Evolutionary conservation across 2,329 filamentous ascomycete species (phyloP), one percentile per base, ranked within the genome.

Genomic region (Chaetomiaceae sp.): DNA sequence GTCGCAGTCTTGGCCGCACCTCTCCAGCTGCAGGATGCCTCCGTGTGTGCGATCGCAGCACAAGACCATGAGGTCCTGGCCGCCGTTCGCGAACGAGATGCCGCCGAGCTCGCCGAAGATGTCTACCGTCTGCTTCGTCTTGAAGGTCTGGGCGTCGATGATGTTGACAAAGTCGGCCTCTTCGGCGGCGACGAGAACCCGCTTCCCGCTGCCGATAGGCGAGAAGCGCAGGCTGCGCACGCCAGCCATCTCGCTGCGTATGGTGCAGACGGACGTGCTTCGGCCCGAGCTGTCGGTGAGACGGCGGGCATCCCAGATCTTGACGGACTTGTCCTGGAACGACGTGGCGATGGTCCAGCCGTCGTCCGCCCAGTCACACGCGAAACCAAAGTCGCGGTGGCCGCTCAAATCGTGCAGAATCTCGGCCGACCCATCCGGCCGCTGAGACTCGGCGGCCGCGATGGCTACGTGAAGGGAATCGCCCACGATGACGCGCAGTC

Each of bases 291-390:
- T 73, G 45, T 73, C 67, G 36, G 67, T 72, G 82, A 84, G 87
- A 44, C 76, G 79, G 8, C 86, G 76, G 7, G 85, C 83, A 61
- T 91, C 86, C 81, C 84, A 90, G 39, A 91, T 79, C 53, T 81
- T 79, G 54, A 90, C 74, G 22, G 73, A 75, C 60, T 76, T 83
- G 62, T 91, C 86, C 63, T 91, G 86, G 51, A 83, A 84, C 18
- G 82, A 86, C 0, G 86, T 90, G 11, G 86, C 86, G 17, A 90
- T 75, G 11, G 81, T 83, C 68, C 81, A 81, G 26, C 85, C 86
- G 60, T 90, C 83, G 43, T 84, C 80, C 15, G 85, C 83, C 86
- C 86, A 91, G 54, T 84, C 86, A 58, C 84, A 88, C 2, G 86
- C 80, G 58, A 90, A 91, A 2, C 81, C 84, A 55, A 75, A 85